Base-by-base conservation (phyloP, 257 asterid genomes). In the Lycium barbarum region DNA sequence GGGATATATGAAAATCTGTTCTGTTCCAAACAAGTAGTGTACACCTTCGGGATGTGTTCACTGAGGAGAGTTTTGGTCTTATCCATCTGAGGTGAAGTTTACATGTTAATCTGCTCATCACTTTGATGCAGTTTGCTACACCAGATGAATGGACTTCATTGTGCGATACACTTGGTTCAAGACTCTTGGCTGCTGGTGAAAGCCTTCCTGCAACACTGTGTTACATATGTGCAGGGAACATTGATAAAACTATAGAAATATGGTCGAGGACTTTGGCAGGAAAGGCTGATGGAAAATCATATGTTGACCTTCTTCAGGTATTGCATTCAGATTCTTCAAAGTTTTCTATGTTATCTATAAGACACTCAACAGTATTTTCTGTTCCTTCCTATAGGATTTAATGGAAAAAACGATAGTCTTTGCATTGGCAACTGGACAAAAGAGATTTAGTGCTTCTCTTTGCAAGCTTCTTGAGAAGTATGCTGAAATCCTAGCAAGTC, bases 401-500 rank as follows among this genome's bases (percentile, higher is more conserved):
- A 96, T 96, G 99, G 99, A 96, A 89, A 96, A 96, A 92, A 96
- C 98, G 7, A 91, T 95, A 17, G 93, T 96, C 89, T 90, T 96
- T 88, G 99, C 97, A 88, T 90, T 95, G 90, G 99, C 98, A 67
- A 90, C 95, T 84, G 98, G 96, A 70, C 99, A 95, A 86, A 96
- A 95, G 89, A 89, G 86, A 85, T 95, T 93, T 84, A 96, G 99
- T 87, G 95, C 93, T 87, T 92, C 97, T 70, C 83, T 96, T 54
- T 96, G 93, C 88, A 93, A 93, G 87, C 97, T 96, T 81, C 97
- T 96, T 72, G 99, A 96, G 92, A 96, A 93, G 88, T 96, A 96
- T 90, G 97, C 97, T 90, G 99, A 96, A 91, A 95, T 96, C 80
- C 92, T 96, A 86, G 97, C 98, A 58, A 96, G 99, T 86, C 98